phyloP scores from a whole-genome alignment of 768 basidiomycete genomes.

The Exsudoporus frostii region DNA sequence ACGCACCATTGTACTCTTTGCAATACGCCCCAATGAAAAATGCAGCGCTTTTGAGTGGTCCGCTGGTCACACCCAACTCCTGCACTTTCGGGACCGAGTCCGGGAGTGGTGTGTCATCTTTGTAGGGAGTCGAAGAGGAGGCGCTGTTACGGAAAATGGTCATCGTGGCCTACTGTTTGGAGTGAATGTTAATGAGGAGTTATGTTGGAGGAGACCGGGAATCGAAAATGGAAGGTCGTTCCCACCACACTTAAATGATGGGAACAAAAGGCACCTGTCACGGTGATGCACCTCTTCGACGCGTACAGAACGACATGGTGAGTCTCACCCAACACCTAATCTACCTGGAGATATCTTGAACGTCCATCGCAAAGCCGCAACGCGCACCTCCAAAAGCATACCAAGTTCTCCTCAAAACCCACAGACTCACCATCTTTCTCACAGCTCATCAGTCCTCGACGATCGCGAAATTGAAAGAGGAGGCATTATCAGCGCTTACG shows the following conservation, averaged over 20 bases:
- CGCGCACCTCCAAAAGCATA: conserved; percentile 58
- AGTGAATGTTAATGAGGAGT: no score
- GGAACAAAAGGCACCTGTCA: not conserved
- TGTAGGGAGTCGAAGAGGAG: conserved; percentile 47
- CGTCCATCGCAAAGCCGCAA: conserved; percentile 39
- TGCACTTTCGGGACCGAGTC: conserved; percentile 69
- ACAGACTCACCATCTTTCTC: conserved; percentile 65
- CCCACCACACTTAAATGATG: conserved; percentile 11
- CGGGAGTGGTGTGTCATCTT: conserved; percentile 66
- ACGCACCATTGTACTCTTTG: conserved; percentile 93
- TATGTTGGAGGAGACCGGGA: conserved; percentile 18
- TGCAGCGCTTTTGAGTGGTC: conserved; percentile 91
- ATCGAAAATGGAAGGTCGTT: conserved; percentile 25
- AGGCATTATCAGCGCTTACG: conserved; percentile 58
- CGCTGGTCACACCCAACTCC: conserved; percentile 88
- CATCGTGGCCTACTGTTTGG: conserved; percentile 37
- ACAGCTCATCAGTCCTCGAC: conserved; percentile 52
- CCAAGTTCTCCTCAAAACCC: conserved; percentile 69
- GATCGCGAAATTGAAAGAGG: conserved; percentile 57
- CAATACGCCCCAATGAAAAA: conserved; percentile 97
- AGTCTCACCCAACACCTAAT: not conserved
- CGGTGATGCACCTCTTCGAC: not conserved
- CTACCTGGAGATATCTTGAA: not conserved
- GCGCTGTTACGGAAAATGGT: conserved; percentile 50
- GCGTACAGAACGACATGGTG: conserved; percentile 18